Evolutionary conservation across 768 basidiomycete species (phyloP), one percentile per base, ranked within the genome.

Genomic region (Hypsizygus marmoreus): DNA sequence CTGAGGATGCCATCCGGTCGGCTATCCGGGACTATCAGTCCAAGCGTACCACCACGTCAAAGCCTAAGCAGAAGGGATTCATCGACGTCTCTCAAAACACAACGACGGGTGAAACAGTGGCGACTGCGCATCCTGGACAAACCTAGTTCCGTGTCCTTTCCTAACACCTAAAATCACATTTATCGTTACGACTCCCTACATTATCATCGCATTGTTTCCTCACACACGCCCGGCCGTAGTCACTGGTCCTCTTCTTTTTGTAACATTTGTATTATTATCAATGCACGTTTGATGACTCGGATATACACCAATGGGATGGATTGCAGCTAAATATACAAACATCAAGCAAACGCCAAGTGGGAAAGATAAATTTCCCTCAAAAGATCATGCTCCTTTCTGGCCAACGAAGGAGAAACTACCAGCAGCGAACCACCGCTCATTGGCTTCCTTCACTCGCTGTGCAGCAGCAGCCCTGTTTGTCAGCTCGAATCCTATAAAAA

Each of bases 1-100:
- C 97, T 11, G 97, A 99, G 70, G 97, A 99, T 66, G 97, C 97
- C 47, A 99, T 99, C 67, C 91, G 90, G 42, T 95, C 95, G 9
- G 97, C 97, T 32, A 99, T 99, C 67, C 89, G 91, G 57, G 88
- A 98, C 65, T 98, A 98, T 73, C 82, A 84, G 60, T 80, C 81
- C 49, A 99, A 99, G 75, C 85, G 91, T 45, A 70, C 65, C 50
- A 74, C 66, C 49, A 52, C 75, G 56, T 49, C 69, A 16, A 72
- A 77, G 50, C 72, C 78, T 17, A 77, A 78, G 57, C 73, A 81
- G 59, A 57, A 76, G n/a, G 79, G 82, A 26, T 84, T 81, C 59
- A 84, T 90, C 48, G 82, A 89, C 61, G 86, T 85, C 30, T 68
- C 84, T 0, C 84, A 86, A 55, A 79, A 71, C 63, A 57, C 73